Evolutionary conservation across 140 eudicot genomes (phyloP).

Genomic region (Oenanthe javanica): DNA sequence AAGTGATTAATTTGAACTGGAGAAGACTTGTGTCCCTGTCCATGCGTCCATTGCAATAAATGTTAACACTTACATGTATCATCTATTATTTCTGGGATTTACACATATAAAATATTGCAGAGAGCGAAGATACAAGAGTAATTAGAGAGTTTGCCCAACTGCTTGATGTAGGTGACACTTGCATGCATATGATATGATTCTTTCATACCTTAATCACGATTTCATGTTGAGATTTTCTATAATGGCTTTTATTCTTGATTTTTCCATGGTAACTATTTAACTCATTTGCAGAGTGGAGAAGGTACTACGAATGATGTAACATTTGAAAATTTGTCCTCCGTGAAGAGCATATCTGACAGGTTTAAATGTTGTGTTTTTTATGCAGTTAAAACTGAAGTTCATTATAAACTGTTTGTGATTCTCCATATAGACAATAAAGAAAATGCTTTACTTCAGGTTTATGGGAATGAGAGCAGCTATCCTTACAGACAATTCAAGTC

Average conservation of each 20-base stretch:
- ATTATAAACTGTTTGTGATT: not conserved
- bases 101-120: constrained; percentile 43
- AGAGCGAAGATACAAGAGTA: constrained; percentile 46
- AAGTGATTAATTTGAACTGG: not conserved
- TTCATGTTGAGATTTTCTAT: not conserved
- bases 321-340: constrained; percentile 23
- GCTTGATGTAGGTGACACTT: constrained; percentile 62
- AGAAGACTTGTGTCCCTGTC: not conserved
- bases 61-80: not conserved
- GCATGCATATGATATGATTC: constrained; percentile 26
- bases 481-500: constrained; percentile 37
- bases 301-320: constrained; percentile 9
- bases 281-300: constrained; percentile 28
- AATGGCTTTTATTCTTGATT: constrained; percentile 6
- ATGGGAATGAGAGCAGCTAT: constrained; percentile 88
- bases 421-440: not conserved
- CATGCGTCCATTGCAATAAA: not conserved
- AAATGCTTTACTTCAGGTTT: constrained; percentile 42
- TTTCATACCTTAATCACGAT: not conserved
- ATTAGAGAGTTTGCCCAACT: constrained; percentile 67
- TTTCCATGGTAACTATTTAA: constrained; percentile 12
- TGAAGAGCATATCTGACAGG: constrained; percentile 65
- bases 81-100: constrained; percentile 9
- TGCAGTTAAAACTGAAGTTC: not conserved
- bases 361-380: constrained; percentile 9